A percentile compares a stretch with the other conserved stretches of the same genome.
These are phyloP conservation scores for Nannochloropsis oceanica DNA, from an alignment of 108 stramenopile species.

Conservation along the genomic window DNA sequence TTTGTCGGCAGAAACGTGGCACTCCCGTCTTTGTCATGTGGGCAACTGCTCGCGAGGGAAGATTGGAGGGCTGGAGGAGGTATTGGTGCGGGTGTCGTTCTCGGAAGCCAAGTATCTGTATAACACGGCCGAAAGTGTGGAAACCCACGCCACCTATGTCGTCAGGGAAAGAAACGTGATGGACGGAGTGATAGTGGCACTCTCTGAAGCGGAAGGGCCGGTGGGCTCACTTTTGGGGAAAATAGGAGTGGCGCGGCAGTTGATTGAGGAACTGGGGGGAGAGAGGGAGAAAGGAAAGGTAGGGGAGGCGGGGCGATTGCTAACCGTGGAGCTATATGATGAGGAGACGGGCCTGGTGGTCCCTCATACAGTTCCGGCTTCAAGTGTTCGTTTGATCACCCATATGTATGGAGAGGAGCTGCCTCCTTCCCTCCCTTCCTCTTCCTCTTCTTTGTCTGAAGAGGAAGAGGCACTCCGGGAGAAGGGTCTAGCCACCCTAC, in stretches of 20 bases:
- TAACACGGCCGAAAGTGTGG: not conserved
- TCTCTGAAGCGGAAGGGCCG: not conserved
- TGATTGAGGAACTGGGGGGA: not conserved
- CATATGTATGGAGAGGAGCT: not conserved
- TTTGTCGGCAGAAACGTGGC: not conserved
- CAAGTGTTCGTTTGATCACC: not conserved
- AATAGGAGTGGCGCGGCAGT: not conserved
- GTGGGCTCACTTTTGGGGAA: not conserved
- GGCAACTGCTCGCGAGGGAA: not conserved
- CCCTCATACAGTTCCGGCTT: not conserved
- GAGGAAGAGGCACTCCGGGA: not conserved
- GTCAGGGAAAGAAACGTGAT: not conserved
- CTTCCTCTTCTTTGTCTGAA: too few relatives aligned
- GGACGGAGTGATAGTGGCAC: not conserved
- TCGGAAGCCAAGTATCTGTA: not conserved
- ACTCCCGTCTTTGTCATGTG: not conserved
- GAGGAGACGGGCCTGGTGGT: not conserved
- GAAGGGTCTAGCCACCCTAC: not conserved
- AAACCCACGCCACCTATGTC: not conserved
- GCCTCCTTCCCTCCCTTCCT: not conserved
- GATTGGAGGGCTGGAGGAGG: not conserved
- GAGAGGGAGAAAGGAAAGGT: not conserved
- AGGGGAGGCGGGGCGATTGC: not conserved
- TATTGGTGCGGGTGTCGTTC: not conserved
- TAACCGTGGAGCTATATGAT: not conserved